Conservation (phyloP, 352 stramenopile species). For the Phytophthora uliginosa region DNA sequence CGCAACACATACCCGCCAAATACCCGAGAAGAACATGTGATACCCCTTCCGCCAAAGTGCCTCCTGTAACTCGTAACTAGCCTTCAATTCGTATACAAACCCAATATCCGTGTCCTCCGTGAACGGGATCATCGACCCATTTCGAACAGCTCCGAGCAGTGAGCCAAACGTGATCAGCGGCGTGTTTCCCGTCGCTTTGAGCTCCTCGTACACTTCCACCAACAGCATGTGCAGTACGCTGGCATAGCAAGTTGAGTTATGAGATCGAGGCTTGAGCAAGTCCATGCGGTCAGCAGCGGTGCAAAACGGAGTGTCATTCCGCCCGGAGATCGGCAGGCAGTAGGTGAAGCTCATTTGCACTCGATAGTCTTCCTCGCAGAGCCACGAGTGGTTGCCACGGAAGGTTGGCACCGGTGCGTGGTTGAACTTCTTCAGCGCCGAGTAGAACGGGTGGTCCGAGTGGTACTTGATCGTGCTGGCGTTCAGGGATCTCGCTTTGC, state of each 20-base stretch:
- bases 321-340: slow-evolving; percentile 57
- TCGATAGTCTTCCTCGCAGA: not conserved
- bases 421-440: not conserved
- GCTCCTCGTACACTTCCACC: slow-evolving; percentile 58
- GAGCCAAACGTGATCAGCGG: slow-evolving; percentile 54
- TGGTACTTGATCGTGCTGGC: not conserved
- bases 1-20: slow-evolving; percentile 50
- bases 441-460: not conserved
- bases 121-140: slow-evolving; percentile 6
- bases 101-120: slow-evolving; percentile 63
- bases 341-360: slow-evolving; percentile 14
- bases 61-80: slow-evolving; percentile 10
- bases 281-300: slow-evolving; percentile 51
- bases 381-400: not conserved
- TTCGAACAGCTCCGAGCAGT: slow-evolving; percentile 42
- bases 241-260: slow-evolving; percentile 39
- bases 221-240: slow-evolving; percentile 65
- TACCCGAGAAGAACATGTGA: slow-evolving; percentile 51
- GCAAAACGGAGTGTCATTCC: slow-evolving; percentile 48
- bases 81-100: slow-evolving; percentile 27
- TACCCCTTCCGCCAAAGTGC: slow-evolving; percentile 47
- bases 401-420: not conserved
- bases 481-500: not conserved
- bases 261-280: slow-evolving; percentile 26
- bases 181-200: slow-evolving; percentile 26